A percentile compares a stretch with the other conserved stretches of the same genome.
These are phyloP conservation scores for Microsporum canis DNA, from an alignment of 2,329 filamentous ascomycete species.

Conservation along the genomic window DNA sequence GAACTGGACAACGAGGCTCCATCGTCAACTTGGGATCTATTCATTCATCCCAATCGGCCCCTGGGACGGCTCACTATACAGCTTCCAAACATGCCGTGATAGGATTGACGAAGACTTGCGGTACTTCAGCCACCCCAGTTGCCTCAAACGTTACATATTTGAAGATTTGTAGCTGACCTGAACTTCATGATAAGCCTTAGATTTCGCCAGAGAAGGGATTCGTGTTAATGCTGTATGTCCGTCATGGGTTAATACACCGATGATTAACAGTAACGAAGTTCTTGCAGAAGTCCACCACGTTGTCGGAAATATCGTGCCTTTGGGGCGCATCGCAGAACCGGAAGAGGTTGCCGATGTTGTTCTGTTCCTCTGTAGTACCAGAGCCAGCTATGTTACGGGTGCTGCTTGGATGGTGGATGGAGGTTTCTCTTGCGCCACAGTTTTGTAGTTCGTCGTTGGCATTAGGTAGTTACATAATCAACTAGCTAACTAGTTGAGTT, in stretches of 20 bases:
- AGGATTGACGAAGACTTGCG: constrained; percentile 32
- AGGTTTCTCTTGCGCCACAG: constrained; percentile 9
- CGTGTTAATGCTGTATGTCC: constrained; percentile 27
- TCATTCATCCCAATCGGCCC: constrained; percentile 26
- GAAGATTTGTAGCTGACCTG: not conserved
- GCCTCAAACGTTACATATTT: not conserved
- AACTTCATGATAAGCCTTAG: constrained; percentile 15
- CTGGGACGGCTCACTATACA: constrained; percentile 27
- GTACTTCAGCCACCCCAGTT: not conserved
- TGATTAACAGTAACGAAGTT: constrained; percentile 17
- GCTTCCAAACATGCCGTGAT: constrained; percentile 36
- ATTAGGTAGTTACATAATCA: too few species aligned
- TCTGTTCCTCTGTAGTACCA: constrained; percentile 21
- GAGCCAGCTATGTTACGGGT: constrained; percentile 23
- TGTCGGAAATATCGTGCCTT: constrained; percentile 10
- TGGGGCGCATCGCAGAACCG: constrained; percentile 19
- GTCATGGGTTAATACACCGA: constrained; percentile 23
- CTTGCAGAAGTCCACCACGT: constrained; percentile 9
- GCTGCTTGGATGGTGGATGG: constrained; percentile 17
- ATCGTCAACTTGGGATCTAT: constrained; percentile 33
- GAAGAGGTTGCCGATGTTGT: constrained; percentile 25
- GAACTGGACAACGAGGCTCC: constrained; percentile 18
- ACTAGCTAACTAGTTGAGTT: too few species aligned
- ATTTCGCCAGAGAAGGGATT: constrained; percentile 20
- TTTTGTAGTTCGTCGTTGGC: constrained; percentile 10